Percentiles rank a stretch among this genome's conserved stretches.
Conservation (phyloP, 176 grass and related monocot genomes). For the Aegilops bicornis region DNA sequence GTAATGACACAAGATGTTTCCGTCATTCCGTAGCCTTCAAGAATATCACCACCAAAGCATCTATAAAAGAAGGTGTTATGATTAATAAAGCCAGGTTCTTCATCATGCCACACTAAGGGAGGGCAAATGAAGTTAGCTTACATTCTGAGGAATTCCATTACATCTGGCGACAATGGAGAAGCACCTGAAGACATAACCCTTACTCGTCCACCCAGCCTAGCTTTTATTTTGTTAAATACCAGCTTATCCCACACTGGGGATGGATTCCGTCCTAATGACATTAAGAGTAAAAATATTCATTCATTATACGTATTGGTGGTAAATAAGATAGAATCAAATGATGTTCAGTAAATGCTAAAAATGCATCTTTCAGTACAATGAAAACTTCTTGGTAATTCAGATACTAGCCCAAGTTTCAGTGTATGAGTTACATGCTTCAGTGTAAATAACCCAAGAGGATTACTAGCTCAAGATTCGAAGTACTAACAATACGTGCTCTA, state of each 20-base stretch:
- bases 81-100: slow-evolving; percentile 23
- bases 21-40: slow-evolving; percentile 98
- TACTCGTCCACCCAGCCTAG: slow-evolving; percentile 82
- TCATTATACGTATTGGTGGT: not conserved
- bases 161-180: slow-evolving; percentile 85
- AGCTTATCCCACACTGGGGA: slow-evolving; percentile 93
- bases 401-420: not conserved
- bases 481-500: not conserved
- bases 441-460: not conserved
- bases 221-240: slow-evolving; percentile 99
- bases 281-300: slow-evolving; percentile 6
- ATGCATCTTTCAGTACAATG: not conserved
- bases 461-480: not conserved
- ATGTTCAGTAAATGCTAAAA: not conserved
- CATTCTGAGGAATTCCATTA: slow-evolving; percentile 97
- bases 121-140: slow-evolving; percentile 43
- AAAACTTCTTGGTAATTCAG: not conserved
- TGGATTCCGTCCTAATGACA: slow-evolving; percentile 60
- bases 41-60: slow-evolving; percentile 76
- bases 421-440: no score
- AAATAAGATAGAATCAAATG: not conserved
- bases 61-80: slow-evolving; percentile 37
- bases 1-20: slow-evolving; percentile 92
- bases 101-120: slow-evolving; percentile 29
- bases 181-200: slow-evolving; percentile 86